A percentile compares a stretch with the other conserved stretches of the same genome.
Conservation (phyloP, 768 basidiomycete species). For the Lyophyllum decastes region DNA sequence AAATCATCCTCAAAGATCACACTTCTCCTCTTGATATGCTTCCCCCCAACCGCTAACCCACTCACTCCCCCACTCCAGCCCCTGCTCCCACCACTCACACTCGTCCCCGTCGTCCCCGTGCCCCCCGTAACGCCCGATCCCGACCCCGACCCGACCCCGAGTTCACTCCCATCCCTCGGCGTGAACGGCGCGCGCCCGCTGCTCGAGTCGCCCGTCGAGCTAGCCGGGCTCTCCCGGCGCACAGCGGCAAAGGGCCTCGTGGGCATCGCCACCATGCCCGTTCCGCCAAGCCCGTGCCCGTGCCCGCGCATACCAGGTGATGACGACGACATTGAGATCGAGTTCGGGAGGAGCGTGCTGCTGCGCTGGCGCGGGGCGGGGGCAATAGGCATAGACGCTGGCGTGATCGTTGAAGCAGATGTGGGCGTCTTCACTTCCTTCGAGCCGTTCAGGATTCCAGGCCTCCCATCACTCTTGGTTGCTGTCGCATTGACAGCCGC, state of each 20-base stretch:
- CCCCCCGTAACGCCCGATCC: neutral
- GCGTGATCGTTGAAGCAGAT: neutral
- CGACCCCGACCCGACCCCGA: slow-evolving; percentile 24
- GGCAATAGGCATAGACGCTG: neutral
- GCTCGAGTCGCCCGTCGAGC: slow-evolving; percentile 85
- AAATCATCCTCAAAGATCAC: slow-evolving; percentile 69
- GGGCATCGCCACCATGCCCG: slow-evolving; percentile 26
- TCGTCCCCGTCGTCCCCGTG: slow-evolving; percentile 10
- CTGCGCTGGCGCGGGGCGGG: slow-evolving; percentile 34
- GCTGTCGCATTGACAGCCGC: too few relatives aligned
- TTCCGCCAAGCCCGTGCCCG: neutral
- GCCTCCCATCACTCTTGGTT: neutral
- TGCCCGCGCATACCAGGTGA: neutral
- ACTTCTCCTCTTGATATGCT: slow-evolving; percentile 56
- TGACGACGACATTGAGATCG: slow-evolving; percentile 8
- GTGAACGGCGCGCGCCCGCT: slow-evolving; percentile 76
- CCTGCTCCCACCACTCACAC: slow-evolving; percentile 15
- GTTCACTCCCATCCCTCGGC: slow-evolving; percentile 77
- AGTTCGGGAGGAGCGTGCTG: slow-evolving; percentile 38
- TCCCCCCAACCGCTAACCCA: slow-evolving; percentile 28
- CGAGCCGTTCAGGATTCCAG: slow-evolving; percentile 4
- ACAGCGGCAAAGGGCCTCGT: slow-evolving; percentile 59
- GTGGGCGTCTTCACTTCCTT: neutral
- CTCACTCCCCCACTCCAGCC: slow-evolving; percentile 35
- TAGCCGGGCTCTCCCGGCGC: slow-evolving; percentile 70